Conservation (phyloP, 1,284 basidiomycete genomes). For the Papiliotrema laurentii region DNA sequence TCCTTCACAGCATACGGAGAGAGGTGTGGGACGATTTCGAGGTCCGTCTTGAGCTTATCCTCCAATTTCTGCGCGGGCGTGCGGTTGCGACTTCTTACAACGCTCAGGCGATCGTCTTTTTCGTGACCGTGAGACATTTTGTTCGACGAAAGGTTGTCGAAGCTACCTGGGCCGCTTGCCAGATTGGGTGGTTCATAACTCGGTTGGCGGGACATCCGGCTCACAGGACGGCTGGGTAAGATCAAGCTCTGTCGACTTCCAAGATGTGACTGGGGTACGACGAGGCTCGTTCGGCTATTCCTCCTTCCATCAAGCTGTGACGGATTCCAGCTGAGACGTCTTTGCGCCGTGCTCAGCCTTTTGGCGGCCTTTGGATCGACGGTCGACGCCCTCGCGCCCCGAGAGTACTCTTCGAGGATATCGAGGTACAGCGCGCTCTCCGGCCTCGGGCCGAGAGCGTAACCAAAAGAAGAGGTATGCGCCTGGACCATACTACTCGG, state of each 20-base stretch:
- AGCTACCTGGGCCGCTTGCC: neutral
- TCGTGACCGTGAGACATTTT: neutral
- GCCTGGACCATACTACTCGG: conserved; percentile 7
- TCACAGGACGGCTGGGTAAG: conserved; percentile 9
- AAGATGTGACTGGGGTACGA: neutral
- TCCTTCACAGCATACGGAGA: neutral
- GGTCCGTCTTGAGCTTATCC: conserved; percentile 18
- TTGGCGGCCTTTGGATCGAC: conserved; percentile 4
- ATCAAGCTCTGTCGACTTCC: neutral
- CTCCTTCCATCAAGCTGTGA: conserved; percentile 18
- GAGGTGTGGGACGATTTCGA: conserved; percentile 8
- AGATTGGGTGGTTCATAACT: conserved; percentile 1
- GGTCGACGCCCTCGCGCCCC: conserved; percentile 12
- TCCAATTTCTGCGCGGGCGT: conserved; percentile 15
- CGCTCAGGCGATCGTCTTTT: neutral
- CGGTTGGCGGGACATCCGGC: conserved; percentile 10
- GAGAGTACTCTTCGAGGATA: conserved; percentile 36
- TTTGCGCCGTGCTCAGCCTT: conserved; percentile 23
- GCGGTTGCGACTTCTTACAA: neutral
- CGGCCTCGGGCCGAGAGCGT: conserved; percentile 12
- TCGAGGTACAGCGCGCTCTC: conserved; percentile 30
- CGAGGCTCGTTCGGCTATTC: conserved; percentile 7
- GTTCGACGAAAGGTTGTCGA: neutral
- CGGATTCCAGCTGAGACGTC: conserved; percentile 28
- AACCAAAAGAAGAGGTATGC: conserved; percentile 21